Base-by-base conservation (phyloP, 2,329 filamentous ascomycete genomes). In the Cadophora sp. region DNA sequence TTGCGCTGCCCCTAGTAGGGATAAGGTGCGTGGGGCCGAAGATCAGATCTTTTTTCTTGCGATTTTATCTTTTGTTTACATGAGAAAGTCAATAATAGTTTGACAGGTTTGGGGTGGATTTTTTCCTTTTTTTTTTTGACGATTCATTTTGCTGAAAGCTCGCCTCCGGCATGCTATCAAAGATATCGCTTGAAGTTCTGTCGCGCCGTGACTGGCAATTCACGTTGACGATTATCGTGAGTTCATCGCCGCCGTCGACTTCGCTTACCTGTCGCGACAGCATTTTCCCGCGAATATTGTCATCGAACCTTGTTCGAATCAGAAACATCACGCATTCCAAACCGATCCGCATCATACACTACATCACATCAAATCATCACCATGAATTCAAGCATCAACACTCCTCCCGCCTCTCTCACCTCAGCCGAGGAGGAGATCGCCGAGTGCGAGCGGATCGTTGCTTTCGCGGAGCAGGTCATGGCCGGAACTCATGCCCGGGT, bases 381-480 rank as follows among this genome's bases (percentile, higher is more conserved):
- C 5, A 58, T 58, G 53, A 7, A 31, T 37, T 27, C 22, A n/a
- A n/a, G n/a, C 50, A 22, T 29, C 9, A 53, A 29, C 24, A 26
- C 22, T 5, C 1, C 6, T 50, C 48, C 22, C 26, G 26, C 12
- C 50, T 19, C 31, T 31, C 29, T 58, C 9, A 22, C 55, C 24
- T 3, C 55, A 9, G 40, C 37, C 24, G 58, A 61, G 19, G 58
- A 61, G 58, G 58, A 46, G 34, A 61, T 61, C 24, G 48, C 34
- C 0, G 59, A 63, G 51, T 67, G 53, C 14, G 65, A 67, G 51
- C 48, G 50, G 0, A 62, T 67, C 22, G 50, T 67, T 27, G 61
- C 62, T 14, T 67, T 67, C 16, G 26, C 37, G 1, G 40, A 59
- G 19, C 50, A 67, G 40, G 40, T 67, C 16, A 43, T 58, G 29